Conservation (phyloP, 352 stramenopile species). For the Phytophthora megakarya region DNA sequence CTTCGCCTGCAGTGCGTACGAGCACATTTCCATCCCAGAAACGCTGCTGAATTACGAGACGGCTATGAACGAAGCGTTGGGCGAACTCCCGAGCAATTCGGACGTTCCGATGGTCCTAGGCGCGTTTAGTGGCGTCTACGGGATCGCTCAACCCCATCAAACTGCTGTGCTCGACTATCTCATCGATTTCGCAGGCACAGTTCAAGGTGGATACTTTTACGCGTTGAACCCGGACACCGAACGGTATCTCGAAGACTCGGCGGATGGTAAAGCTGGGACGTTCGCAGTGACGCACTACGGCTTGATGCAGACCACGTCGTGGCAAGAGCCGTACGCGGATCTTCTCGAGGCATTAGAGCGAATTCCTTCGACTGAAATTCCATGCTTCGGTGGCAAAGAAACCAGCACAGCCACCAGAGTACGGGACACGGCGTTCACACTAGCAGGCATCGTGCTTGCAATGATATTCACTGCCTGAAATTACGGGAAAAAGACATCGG, state of each 20-base stretch:
- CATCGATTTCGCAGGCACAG: slow-evolving; percentile 54
- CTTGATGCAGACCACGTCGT: slow-evolving; percentile 57
- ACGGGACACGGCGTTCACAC: slow-evolving; percentile 1
- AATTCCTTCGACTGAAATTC: slow-evolving; percentile 50
- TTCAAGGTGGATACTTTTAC: slow-evolving; percentile 71
- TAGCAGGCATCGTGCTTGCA: neutral
- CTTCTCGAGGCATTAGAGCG: slow-evolving; percentile 51
- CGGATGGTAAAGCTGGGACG: slow-evolving; percentile 43
- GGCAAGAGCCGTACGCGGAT: slow-evolving; percentile 57
- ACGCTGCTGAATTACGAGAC: slow-evolving; percentile 43
- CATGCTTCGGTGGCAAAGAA: slow-evolving; percentile 61
- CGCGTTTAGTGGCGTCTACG: slow-evolving; percentile 72
- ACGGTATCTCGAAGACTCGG: slow-evolving; percentile 61
- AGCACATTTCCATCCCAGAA: slow-evolving; percentile 36
- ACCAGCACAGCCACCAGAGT: neutral
- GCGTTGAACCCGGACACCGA: slow-evolving; percentile 66
- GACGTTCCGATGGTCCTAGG: slow-evolving; percentile 60
- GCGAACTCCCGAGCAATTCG: slow-evolving; percentile 29
- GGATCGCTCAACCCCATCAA: slow-evolving; percentile 53
- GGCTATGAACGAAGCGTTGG: slow-evolving; percentile 52
- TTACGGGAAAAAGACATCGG: no score
- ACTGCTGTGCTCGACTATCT: slow-evolving; percentile 61
- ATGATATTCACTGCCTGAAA: neutral
- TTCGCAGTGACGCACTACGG: slow-evolving; percentile 66
- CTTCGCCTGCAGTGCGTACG: slow-evolving; percentile 52